A percentile compares a stretch with the other conserved stretches of the same genome.
Conservation (phyloP, 108 stramenopile species). For the Poteriospumella lacustris region DNA sequence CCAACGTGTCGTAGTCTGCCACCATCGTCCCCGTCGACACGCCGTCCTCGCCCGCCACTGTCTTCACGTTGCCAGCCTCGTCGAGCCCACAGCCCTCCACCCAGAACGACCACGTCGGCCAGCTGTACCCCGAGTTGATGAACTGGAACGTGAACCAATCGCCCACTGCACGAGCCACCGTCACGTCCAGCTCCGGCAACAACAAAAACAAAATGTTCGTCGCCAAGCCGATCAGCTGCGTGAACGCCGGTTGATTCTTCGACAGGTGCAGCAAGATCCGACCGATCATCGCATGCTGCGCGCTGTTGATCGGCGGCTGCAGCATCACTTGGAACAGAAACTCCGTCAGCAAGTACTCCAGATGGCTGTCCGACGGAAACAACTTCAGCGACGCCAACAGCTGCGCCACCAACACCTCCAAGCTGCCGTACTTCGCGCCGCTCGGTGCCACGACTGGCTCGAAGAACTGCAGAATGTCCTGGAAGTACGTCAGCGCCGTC, state of each 20-base stretch:
- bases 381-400: background rate
- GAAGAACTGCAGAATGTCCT: slow-evolving; percentile 1
- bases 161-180: background rate
- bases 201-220: background rate
- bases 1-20: no score
- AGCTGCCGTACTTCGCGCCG: background rate
- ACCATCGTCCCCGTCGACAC: no score
- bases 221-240: background rate
- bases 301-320: background rate
- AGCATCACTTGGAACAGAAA: slow-evolving; percentile 13
- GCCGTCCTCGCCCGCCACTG: no score
- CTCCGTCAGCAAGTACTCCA: slow-evolving; percentile 20
- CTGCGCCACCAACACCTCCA: background rate
- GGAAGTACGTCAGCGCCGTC: background rate
- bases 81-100: background rate
- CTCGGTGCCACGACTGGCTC: background rate
- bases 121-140: background rate
- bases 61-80: no score
- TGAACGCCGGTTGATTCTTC: background rate
- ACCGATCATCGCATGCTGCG: background rate
- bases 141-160: background rate
- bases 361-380: slow-evolving; percentile 12
- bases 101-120: slow-evolving; percentile 10
- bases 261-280: background rate
- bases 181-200: background rate